phyloP scores from a whole-genome alignment of 2,329 filamentous ascomycete species.

The Botrytis fabae region DNA sequence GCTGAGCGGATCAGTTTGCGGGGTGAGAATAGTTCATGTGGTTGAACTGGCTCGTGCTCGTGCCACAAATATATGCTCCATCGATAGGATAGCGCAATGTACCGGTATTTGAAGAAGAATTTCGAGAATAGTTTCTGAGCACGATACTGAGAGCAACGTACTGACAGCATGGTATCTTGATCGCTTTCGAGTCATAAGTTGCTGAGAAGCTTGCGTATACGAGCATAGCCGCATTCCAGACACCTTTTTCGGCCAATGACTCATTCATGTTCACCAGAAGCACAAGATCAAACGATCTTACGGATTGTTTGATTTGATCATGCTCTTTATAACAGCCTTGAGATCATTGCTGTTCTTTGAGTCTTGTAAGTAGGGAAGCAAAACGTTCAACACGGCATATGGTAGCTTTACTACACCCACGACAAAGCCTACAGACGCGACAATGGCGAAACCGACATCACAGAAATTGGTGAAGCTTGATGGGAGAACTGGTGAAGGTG shows the following conservation, averaged over 20 bases:
- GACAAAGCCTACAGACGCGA: neutral
- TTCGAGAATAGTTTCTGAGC: neutral
- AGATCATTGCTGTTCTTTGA: neutral
- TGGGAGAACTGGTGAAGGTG: conserved; percentile 60
- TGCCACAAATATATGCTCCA: neutral
- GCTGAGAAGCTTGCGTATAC: too few relatives aligned
- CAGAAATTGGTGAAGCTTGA: conserved; percentile 51
- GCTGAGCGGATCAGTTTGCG: conserved; percentile 13
- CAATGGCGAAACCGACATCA: neutral
- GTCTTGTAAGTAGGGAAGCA: neutral
- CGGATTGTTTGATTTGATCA: too few relatives aligned
- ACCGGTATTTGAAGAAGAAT: neutral
- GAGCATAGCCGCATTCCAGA: neutral
- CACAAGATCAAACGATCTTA: neutral
- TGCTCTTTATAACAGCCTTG: neutral
- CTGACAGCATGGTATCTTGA: neutral
- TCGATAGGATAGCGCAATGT: neutral
- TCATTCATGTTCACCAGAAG: neutral
- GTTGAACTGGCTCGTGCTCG: neutral
- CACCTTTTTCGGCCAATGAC: neutral
- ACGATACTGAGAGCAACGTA: neutral
- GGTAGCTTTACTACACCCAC: neutral
- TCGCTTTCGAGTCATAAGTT: neutral
- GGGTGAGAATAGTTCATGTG: conserved; percentile 6
- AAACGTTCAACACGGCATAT: conserved; percentile 10